Evolutionary conservation across 352 stramenopile species (phyloP).

Genomic region (Pythium inflatum): DNA sequence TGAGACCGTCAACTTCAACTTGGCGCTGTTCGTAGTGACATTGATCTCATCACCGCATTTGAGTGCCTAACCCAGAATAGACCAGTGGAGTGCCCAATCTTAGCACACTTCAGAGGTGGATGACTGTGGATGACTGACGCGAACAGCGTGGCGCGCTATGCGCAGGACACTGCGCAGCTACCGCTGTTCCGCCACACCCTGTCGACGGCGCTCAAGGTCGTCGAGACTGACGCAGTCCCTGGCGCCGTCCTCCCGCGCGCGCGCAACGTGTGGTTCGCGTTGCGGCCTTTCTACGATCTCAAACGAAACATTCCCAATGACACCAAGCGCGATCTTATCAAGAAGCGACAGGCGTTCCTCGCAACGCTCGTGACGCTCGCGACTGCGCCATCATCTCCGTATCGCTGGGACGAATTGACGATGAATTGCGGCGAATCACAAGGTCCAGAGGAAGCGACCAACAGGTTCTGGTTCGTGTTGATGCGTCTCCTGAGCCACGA

Average conservation of each 20-base stretch:
- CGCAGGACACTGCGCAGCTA: not conserved
- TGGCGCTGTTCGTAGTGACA: no score
- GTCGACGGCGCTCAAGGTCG: not conserved
- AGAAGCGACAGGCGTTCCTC: constrained; percentile 12
- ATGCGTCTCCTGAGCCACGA: not conserved
- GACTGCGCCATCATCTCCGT: not conserved
- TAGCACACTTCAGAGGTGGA: no score
- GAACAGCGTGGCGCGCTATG: no score
- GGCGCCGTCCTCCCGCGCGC: not conserved
- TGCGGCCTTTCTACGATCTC: constrained; percentile 9
- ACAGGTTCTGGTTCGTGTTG: constrained; percentile 14
- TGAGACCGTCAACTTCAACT: no score
- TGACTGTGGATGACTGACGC: no score
- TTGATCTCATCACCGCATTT: no score
- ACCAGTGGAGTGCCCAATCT: no score
- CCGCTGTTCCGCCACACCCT: not conserved
- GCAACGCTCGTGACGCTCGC: constrained; percentile 1
- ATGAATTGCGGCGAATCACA: constrained; percentile 16
- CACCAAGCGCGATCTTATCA: not conserved
- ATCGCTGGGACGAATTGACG: not conserved
- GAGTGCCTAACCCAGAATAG: no score
- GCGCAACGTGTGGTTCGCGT: constrained; percentile 3
- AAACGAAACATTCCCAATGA: not conserved
- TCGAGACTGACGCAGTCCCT: not conserved
- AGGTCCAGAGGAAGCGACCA: not conserved